phyloP scores from a whole-genome alignment of 2,329 filamentous ascomycete genomes.

The Aureobasidium subglaciale region DNA sequence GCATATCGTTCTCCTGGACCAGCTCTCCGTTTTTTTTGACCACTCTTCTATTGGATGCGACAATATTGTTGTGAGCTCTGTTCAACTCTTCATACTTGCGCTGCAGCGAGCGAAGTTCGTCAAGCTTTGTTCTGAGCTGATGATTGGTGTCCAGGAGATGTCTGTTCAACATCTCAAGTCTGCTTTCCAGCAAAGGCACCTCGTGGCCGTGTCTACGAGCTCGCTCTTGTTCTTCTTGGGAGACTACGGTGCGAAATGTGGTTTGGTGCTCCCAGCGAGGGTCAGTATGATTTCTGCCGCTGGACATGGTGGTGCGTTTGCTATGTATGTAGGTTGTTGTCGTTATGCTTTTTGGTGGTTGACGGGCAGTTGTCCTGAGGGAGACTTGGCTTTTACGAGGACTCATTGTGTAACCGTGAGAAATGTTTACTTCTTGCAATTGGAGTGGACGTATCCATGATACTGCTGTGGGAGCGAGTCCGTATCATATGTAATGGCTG shows the following conservation, averaged over 20 bases:
- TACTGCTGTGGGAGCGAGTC: no score
- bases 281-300: not conserved
- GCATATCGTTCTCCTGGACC: constrained; percentile 1
- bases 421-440: not conserved
- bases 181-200: not conserved
- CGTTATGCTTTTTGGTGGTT: not conserved
- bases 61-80: not conserved
- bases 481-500: no score
- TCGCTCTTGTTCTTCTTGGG: not conserved
- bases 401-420: not conserved
- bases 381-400: not conserved
- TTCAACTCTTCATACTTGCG: not conserved
- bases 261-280: not conserved
- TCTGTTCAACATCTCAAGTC: not conserved
- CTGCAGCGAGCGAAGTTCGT: not conserved
- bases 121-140: not conserved
- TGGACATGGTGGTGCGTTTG: not conserved
- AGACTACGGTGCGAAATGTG: not conserved
- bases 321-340: not conserved
- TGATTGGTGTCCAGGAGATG: constrained; percentile 1
- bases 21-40: not conserved
- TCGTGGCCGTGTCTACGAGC: not conserved
- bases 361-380: not conserved
- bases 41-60: not conserved
- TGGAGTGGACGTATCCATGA: no score